These are phyloP conservation scores for Beta corolliflora DNA, from an alignment of 179 eudicot species.

Conservation along the genomic window DNA sequence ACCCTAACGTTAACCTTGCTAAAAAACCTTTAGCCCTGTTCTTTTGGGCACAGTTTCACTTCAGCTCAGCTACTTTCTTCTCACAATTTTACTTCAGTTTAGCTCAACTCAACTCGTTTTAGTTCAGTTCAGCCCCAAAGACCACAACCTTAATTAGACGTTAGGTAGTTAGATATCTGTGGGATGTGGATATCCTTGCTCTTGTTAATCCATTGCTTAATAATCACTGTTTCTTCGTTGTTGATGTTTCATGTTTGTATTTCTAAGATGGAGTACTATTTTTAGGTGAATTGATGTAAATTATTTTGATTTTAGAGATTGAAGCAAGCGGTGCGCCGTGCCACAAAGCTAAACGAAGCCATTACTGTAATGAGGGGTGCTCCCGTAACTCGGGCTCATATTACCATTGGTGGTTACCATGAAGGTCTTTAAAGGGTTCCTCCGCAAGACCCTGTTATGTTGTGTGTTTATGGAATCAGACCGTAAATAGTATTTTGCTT, in stretches of 20 bases:
- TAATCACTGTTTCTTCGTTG: not conserved
- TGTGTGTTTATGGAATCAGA: constrained; percentile 5
- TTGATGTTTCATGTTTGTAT: not conserved
- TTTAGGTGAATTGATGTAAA: not conserved
- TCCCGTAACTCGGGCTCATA: constrained; percentile 57
- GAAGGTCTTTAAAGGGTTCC: constrained; percentile 36
- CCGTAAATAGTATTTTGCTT: not conserved
- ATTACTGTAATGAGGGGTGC: constrained; percentile 58
- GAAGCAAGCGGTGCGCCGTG: constrained; percentile 54
- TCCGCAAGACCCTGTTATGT: constrained; percentile 1
- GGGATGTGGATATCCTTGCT: too few relatives aligned
- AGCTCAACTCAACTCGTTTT: too few relatives aligned
- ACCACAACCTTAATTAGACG: too few relatives aligned
- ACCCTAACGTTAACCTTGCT: too few relatives aligned
- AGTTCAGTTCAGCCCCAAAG: too few relatives aligned
- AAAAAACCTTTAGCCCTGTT: too few relatives aligned
- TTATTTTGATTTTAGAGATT: constrained; percentile 45
- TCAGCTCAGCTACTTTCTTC: too few relatives aligned
- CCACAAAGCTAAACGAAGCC: constrained; percentile 55
- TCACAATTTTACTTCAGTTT: too few relatives aligned
- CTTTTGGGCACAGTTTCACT: too few relatives aligned
- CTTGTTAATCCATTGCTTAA: not conserved
- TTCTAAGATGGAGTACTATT: not conserved
- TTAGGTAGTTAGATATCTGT: too few relatives aligned
- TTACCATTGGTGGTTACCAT: constrained; percentile 62